Base-by-base conservation (phyloP, 768 basidiomycete species). In the Auriscalpium vulgare region DNA sequence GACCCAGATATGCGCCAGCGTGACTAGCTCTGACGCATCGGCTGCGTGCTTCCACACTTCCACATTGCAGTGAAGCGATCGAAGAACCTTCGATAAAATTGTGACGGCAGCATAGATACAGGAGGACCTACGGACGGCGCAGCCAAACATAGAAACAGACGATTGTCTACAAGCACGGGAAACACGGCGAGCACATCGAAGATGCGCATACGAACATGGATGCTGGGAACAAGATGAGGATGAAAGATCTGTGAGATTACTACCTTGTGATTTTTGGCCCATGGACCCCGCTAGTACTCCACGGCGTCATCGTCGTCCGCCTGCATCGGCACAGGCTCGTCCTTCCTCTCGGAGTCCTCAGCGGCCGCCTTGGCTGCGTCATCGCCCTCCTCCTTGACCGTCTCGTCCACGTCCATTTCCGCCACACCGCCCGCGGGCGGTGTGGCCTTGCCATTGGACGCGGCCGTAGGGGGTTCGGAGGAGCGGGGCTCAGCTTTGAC, bases 221-320 rank as follows among this genome's bases (percentile, higher is more conserved):
- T 59, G 49, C 51, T 53, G 51, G 46, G 19, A 19, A n/a, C 44
- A 53, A 46, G 36, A 61, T 50, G 37, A 46, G 50, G 37, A 17
- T 5, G 37, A 37, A 10, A 21, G 21, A 53, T 29, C 2, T 29
- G 29, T 29, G 43, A 56, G 17, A 49, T 50, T 43, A 57, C 58
- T 50, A 59, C 53, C 59, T 62, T 59, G 37, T 10, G 37, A 51
- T 35, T 34, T 38, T 14, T 37, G 60, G 56, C 5, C 29, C 29
- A 7, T 29, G 5, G 29, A 29, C 5, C 29, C 29, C 29, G 29
- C 29, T 29, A 88, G 72, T 89, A 90, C 72, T 90, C 88, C 47
- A 90, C 86, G 10, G 86, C 88, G 66, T 89, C 88, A 59, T 89
- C 88, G 60, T 87, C 88, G 56, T 88, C 86, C 50, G 81, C 83